Evolutionary conservation across 768 basidiomycete species (phyloP), one percentile per base, ranked within the genome.

Genomic region (Stropharia rugosoannulata): DNA sequence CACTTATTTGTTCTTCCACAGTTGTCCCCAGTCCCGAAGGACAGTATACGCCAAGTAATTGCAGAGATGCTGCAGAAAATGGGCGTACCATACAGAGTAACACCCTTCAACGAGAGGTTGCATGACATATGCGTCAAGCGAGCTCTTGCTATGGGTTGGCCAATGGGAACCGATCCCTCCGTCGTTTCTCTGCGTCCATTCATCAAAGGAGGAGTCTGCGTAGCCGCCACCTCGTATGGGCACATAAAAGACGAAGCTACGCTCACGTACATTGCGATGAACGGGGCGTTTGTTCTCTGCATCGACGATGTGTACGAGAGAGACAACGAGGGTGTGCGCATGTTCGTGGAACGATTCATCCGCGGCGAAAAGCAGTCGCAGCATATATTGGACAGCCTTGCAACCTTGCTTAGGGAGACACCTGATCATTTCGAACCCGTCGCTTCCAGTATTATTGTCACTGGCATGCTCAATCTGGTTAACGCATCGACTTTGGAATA

Each of bases 401-500:
- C 48, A 7, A 36, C 18, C 7, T 49, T 49, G 1, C 22, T 49
- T 1, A 7, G 4, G 48, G 37, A 37, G 15, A 49, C 38, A 13
- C 42, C 42, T 10, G 42, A 43, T 16, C 42, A 43, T n/a, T 43
- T 16, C 10, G 42, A 43, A 22, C 42, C 48, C 6, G 36, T 49
- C 8, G 48, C 13, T 9, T n/a, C 36, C 16, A 49, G 37, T 19
- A 18, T 49, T 7, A 49, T 49, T 12, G 9, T 49, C 8, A 49
- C 36, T 9, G 22, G 36, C 9, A 19, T 37, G 16, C 48, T 49
- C 3, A 49, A 49, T 38, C 12, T 49, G 2, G 25, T 38, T 18
- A 49, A 38, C 8, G 68, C 70, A 7, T 59, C 65, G 19, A 47
- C 57, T n/a, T 40, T 61, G 48, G 60, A 61, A 9, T 51, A 38